Evolutionary conservation across 2,329 filamentous ascomycete species (phyloP).

Genomic region (Cadophora sp.): DNA sequence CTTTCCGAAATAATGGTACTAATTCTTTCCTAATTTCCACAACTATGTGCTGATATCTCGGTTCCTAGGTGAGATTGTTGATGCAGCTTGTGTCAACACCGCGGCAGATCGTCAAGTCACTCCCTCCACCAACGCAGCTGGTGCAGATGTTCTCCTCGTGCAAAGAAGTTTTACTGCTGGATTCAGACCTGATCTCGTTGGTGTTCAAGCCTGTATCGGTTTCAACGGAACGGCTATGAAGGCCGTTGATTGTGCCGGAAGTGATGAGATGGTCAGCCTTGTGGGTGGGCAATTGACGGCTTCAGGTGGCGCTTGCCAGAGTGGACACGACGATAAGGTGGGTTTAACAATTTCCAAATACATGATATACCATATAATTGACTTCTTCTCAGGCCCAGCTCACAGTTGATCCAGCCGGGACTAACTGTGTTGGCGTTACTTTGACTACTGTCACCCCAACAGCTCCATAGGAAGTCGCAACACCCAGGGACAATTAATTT

Average conservation of each 20-base stretch:
- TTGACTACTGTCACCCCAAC: slow-evolving; percentile 34
- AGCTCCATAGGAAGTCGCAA: not conserved
- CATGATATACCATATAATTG: not conserved
- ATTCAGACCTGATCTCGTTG: slow-evolving; percentile 49
- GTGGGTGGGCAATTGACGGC: slow-evolving; percentile 41
- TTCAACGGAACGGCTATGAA: slow-evolving; percentile 49
- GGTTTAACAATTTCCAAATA: not conserved
- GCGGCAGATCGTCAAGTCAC: slow-evolving; percentile 50
- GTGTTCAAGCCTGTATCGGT: slow-evolving; percentile 47
- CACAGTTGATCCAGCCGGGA: slow-evolving; percentile 38
- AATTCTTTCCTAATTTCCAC: not conserved
- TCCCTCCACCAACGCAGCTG: slow-evolving; percentile 44
- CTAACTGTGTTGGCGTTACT: slow-evolving; percentile 44
- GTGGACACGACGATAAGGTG: slow-evolving; percentile 43
- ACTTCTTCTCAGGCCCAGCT: slow-evolving; percentile 39
- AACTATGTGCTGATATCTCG: not conserved
- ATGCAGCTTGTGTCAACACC: slow-evolving; percentile 48
- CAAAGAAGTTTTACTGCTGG: slow-evolving; percentile 48
- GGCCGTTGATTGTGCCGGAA: slow-evolving; percentile 46
- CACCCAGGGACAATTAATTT: not conserved
- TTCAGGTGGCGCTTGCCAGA: slow-evolving; percentile 45
- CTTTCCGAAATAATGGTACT: slow-evolving; percentile 51
- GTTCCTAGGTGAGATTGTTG: slow-evolving; percentile 48
- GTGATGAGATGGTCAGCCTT: slow-evolving; percentile 40
- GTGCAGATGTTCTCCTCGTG: slow-evolving; percentile 46